A percentile compares a stretch with the other conserved stretches of the same genome.
Evolutionary conservation across 306 rosid genomes (phyloP).

Genomic region (Abrus precatorius): DNA sequence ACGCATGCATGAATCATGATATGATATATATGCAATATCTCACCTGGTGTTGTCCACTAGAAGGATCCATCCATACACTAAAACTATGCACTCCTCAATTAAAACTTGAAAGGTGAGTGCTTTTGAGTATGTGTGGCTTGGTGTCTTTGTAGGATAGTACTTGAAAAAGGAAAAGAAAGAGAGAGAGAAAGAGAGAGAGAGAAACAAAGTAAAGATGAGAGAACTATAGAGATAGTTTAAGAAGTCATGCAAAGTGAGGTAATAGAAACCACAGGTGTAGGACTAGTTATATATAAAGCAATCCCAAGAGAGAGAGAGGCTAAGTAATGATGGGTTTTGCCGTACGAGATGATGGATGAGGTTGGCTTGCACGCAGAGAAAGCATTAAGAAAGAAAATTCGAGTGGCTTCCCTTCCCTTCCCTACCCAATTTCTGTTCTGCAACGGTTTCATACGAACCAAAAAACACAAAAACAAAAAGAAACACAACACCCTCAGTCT

Average conservation of each 20-base stretch:
- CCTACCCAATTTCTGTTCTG: constrained; percentile 39
- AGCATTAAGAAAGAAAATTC: constrained; percentile 53
- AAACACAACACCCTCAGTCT: neutral
- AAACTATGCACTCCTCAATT: constrained; percentile 1
- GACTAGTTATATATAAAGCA: constrained; percentile 62
- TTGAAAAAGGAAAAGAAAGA: neutral
- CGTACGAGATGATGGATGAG: constrained; percentile 67
- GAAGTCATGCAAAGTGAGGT: constrained; percentile 69
- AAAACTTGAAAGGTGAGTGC: constrained; percentile 22
- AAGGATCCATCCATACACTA: constrained; percentile 84
- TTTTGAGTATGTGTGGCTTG: neutral
- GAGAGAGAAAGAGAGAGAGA: neutral
- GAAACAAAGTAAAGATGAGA: neutral
- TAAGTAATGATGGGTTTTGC: constrained; percentile 52
- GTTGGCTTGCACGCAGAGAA: constrained; percentile 79
- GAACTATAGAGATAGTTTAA: constrained; percentile 17
- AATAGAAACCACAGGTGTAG: constrained; percentile 42
- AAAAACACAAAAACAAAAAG: neutral
- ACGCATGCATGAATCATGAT: neutral
- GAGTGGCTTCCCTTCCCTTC: constrained; percentile 39
- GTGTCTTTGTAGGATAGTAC: neutral
- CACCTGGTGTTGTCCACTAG: constrained; percentile 83
- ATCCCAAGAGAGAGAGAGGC: constrained; percentile 47
- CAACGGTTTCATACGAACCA: constrained; percentile 66
- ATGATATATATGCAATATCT: constrained; percentile 13